These are phyloP conservation scores for Candida incommunis DNA, from an alignment of 805 yeast species.

Conservation along the genomic window DNA sequence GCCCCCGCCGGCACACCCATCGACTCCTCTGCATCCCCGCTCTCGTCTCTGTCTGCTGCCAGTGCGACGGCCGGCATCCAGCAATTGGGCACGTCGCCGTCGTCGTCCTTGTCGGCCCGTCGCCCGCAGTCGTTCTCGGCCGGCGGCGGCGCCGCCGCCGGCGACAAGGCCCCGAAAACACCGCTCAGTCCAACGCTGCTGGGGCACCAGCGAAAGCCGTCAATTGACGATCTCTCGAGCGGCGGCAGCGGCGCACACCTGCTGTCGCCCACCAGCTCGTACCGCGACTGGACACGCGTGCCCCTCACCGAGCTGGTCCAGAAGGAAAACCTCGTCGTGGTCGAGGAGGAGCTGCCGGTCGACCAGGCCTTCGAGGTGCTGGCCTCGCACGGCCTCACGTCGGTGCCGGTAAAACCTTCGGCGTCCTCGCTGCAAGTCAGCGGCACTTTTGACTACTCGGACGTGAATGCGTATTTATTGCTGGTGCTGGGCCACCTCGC, in stretches of 20 bases:
- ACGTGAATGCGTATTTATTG: constrained; percentile 72
- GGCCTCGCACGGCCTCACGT: constrained; percentile 58
- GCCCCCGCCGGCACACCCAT: constrained; percentile 4
- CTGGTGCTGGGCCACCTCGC: constrained; percentile 65
- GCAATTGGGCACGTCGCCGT: background rate
- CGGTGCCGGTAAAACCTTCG: constrained; percentile 50
- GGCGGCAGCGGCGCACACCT: constrained; percentile 1
- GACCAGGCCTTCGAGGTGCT: constrained; percentile 81
- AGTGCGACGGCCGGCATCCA: background rate
- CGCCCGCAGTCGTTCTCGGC: background rate
- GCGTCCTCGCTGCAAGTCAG: constrained; percentile 4
- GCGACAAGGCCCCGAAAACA: background rate
- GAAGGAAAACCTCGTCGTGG: constrained; percentile 57
- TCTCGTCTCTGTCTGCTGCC: constrained; percentile 2
- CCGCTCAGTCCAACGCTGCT: background rate
- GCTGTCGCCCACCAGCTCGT: background rate
- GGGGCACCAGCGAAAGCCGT: background rate
- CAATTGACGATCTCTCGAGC: background rate
- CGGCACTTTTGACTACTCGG: constrained; percentile 82
- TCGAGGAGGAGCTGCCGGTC: constrained; percentile 55
- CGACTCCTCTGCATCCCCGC: constrained; percentile 4
- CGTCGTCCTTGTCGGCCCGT: background rate
- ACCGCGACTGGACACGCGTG: constrained; percentile 63
- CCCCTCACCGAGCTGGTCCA: constrained; percentile 63
- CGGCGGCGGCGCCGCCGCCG: background rate